Conservation (phyloP, 23 red algal genomes). For the Gracilariopsis chorda region DNA sequence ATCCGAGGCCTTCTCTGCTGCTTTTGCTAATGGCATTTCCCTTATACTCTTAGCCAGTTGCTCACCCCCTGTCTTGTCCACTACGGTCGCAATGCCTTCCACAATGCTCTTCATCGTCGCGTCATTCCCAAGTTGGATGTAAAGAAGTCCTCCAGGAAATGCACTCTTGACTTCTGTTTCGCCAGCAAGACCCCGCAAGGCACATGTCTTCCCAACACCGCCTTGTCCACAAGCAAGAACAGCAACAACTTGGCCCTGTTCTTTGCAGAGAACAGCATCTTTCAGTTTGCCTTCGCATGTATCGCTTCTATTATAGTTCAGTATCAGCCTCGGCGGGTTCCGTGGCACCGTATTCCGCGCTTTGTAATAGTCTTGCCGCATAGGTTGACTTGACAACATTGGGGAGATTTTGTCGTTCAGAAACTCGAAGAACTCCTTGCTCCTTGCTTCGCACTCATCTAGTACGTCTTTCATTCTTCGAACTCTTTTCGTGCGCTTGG, state of each 20-base stretch:
- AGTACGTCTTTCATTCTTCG: no score
- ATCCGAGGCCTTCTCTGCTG: no score
- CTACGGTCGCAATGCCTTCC: neutral
- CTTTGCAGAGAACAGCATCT: neutral
- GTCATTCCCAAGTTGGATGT: neutral
- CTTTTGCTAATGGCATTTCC: no score
- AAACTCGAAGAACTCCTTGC: no score
- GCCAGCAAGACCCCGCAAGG: neutral
- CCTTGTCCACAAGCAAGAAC: neutral
- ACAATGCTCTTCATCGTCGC: neutral
- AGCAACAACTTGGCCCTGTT: neutral
- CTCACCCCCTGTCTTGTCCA: neutral
- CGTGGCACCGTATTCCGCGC: neutral
- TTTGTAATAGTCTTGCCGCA: neutral
- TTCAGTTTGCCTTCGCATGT: constrained; percentile 5
- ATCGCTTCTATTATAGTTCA: neutral
- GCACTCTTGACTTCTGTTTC: neutral
- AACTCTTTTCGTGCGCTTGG: no score
- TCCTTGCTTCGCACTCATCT: no score
- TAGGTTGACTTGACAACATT: no score
- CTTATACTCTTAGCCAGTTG: neutral
- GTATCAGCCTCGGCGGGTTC: neutral
- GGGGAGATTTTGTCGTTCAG: no score
- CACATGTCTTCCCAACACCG: neutral
- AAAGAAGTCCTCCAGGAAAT: neutral